Percentiles rank a stretch among this genome's conserved stretches.
Evolutionary conservation across 805 yeast species (phyloP).

Genomic region (Metschnikowia borealis): DNA sequence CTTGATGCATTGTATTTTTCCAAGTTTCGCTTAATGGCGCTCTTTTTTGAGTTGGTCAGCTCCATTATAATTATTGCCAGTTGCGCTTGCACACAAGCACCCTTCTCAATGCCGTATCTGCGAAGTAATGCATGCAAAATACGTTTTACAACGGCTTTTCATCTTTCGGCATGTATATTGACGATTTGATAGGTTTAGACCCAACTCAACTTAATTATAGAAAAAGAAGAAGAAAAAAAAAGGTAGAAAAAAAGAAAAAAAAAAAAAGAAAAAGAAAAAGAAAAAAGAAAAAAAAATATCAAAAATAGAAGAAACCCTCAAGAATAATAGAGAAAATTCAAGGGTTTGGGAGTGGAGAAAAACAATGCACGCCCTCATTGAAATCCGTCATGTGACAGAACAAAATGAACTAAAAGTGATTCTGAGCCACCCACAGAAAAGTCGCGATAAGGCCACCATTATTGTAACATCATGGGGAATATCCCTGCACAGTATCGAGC

Average conservation of each 20-base stretch:
- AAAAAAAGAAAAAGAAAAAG: conserved; percentile 5
- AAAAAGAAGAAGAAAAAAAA: conserved; percentile 2
- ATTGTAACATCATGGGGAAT: neutral
- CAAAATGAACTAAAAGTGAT: neutral
- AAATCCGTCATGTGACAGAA: neutral
- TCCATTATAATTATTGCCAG: neutral
- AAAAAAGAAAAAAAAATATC: conserved; percentile 2
- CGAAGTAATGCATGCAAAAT: neutral
- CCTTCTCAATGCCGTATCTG: neutral
- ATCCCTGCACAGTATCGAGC: neutral
- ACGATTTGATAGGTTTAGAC: neutral
- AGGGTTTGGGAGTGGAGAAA: neutral
- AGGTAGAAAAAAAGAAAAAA: conserved; percentile 9
- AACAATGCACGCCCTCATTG: neutral
- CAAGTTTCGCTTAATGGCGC: neutral
- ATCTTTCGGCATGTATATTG: neutral
- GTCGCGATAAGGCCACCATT: neutral
- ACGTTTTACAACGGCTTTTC: neutral
- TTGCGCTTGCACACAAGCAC: neutral
- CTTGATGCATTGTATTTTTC: neutral
- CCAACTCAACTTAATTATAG: neutral
- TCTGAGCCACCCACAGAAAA: neutral
- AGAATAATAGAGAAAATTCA: neutral
- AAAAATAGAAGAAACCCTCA: conserved; percentile 3
- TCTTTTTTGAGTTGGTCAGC: neutral